Evolutionary conservation across 1,139 yeast species (phyloP).

Genomic region (Magnusiomyces fungicola): DNA sequence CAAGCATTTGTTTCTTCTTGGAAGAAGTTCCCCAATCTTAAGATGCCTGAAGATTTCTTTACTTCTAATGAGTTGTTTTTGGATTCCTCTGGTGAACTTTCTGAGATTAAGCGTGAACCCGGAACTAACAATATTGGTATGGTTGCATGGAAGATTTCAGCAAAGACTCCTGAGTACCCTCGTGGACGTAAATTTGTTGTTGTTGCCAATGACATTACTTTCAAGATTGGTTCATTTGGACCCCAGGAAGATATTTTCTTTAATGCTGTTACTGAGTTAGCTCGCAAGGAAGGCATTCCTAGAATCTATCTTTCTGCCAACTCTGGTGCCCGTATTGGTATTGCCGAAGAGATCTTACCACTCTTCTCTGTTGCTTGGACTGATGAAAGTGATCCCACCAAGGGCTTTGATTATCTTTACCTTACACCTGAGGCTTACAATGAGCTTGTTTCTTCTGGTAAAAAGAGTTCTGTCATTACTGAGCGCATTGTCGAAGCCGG

Average conservation of each 20-base stretch:
- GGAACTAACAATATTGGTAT: constrained; percentile 94
- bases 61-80: constrained; percentile 71
- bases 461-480: constrained; percentile 49
- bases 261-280: constrained; percentile 85
- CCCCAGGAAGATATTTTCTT: constrained; percentile 94
- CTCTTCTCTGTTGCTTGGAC: constrained; percentile 91
- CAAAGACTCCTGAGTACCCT: constrained; percentile 95
- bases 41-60: constrained; percentile 73
- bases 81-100: constrained; percentile 63
- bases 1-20: constrained; percentile 84
- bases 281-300: constrained; percentile 87
- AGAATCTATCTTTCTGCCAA: constrained; percentile 93
- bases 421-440: constrained; percentile 62
- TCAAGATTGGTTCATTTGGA: constrained; percentile 96
- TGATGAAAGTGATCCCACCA: constrained; percentile 60
- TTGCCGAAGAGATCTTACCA: constrained; percentile 92
- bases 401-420: constrained; percentile 88
- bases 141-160: constrained; percentile 91
- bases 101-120: constrained; percentile 90
- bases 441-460: constrained; percentile 49
- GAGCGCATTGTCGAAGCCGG: constrained; percentile 82
- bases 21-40: constrained; percentile 48
- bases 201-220: constrained; percentile 95
- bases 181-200: constrained; percentile 88
- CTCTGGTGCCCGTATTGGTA: constrained; percentile 98